Base-by-base conservation (phyloP, 2,329 filamentous ascomycete genomes). In the Myotisia sp. region DNA sequence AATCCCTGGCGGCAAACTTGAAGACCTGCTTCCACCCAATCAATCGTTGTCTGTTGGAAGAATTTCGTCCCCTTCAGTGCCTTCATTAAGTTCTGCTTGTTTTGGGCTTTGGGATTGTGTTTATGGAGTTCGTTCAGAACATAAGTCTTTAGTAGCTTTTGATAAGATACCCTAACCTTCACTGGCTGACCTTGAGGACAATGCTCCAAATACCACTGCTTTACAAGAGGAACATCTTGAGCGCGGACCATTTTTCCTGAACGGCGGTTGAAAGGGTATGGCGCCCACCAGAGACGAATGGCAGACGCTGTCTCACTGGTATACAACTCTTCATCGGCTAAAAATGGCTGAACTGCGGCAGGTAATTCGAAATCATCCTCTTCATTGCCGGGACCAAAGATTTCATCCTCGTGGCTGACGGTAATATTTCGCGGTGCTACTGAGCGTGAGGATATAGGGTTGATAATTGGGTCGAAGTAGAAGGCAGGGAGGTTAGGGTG, bases 21-120 rank as follows among this genome's bases (percentile, higher is more conserved):
- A 52, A 98, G 70, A 63, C 92, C 90, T 47, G 92, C 90, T 63
- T 98, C 90, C 26, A 98, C 90, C 90, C 90, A 98, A 56, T 98
- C 90, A 43, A 98, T 95, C 6, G 84, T 93, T 3, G 90, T 98
- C 59, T 95, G 90, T 59, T 98, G 92, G 70, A 98, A 98, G 64
- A 98, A 98, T 53, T 98, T 98, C 30, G 90, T 98, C 46, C 84
- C 77, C 60, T 94, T 95, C 45, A 98, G 61, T 6, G 84, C 92
- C 48, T 75, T 76, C 54, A 95, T 71, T 38, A 98, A 62, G 49
- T 92, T 84, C 52, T 98, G 90, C 54, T 87, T 92, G 63, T 86
- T 93, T 46, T 93, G 78, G 3, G 90, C 83, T 66, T 98, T 95
- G 5, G 87, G 84, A 45, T 80, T 83, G 61, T 86, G 92, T 64